Percentiles rank a stretch among this genome's conserved stretches.
phyloP scores from a whole-genome alignment of 2,329 filamentous ascomycete genomes.

The Trichoderma cornu-damae region DNA sequence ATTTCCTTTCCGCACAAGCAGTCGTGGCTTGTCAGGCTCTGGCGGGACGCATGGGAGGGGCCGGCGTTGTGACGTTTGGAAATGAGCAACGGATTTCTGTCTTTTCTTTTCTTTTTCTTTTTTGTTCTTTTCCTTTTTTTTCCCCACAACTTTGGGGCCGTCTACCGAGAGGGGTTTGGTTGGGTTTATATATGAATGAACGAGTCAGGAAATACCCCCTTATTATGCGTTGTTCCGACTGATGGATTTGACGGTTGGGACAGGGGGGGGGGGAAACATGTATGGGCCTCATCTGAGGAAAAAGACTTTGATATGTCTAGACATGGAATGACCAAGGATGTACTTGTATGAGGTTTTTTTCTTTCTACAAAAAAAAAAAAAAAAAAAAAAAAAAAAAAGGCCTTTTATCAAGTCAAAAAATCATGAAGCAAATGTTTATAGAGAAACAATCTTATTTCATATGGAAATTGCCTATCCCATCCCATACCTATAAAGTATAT shows the following conservation, averaged over 20 bases:
- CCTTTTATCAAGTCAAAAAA: no score
- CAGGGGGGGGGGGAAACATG: no score
- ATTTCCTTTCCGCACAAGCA: conserved; percentile 90
- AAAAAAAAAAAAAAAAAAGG: not conserved
- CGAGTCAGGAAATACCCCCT: not conserved
- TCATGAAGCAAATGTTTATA: not conserved
- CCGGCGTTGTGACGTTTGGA: conserved; percentile 48
- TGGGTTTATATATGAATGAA: no score
- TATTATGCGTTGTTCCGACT: not conserved
- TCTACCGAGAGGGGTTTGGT: no score
- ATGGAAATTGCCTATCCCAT: not conserved
- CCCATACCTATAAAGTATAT: no score
- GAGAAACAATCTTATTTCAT: not conserved
- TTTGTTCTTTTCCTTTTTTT: no score
- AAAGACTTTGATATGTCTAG: no score
- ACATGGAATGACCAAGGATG: no score
- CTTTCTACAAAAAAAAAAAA: not conserved
- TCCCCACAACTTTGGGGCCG: no score
- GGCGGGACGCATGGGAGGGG: conserved; percentile 72
- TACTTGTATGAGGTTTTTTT: not conserved
- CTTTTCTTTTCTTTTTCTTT: no score
- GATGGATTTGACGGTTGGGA: not conserved
- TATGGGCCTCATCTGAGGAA: not conserved
- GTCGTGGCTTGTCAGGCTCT: conserved; percentile 75
- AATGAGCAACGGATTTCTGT: not conserved